Percentiles rank a stretch among this genome's conserved stretches.
phyloP scores from a whole-genome alignment of 176 grass and related monocot species.

The Aegilops umbellulata region DNA sequence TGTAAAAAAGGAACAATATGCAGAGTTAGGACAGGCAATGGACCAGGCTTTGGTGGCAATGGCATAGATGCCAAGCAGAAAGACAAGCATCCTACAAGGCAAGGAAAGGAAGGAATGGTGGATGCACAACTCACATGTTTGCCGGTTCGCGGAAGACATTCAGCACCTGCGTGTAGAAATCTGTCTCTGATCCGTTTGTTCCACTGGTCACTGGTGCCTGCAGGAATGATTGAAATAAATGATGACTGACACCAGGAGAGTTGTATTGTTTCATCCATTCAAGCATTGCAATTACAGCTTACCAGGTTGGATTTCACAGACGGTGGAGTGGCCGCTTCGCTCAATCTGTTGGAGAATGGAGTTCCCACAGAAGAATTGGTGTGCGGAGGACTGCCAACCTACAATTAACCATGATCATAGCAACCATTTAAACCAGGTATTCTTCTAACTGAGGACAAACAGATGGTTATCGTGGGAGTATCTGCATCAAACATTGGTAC shows the following conservation, averaged over 20 bases:
- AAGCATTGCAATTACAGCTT: constrained; percentile 32
- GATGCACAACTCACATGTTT: constrained; percentile 57
- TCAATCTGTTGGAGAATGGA: constrained; percentile 29
- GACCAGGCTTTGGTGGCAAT: not conserved
- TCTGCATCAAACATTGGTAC: not conserved
- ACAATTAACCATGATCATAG: not conserved
- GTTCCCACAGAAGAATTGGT: constrained; percentile 34
- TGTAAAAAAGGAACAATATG: not conserved
- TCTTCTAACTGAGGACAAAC: not conserved
- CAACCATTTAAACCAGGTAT: not conserved
- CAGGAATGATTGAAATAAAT: constrained; percentile 9
- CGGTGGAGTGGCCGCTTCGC: constrained; percentile 39
- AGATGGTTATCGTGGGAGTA: not conserved
- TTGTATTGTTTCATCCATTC: not conserved
- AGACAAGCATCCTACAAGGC: not conserved
- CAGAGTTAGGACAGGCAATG: not conserved
- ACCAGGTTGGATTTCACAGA: constrained; percentile 53
- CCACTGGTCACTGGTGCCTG: constrained; percentile 14
- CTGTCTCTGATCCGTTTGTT: constrained; percentile 43
- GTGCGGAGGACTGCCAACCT: constrained; percentile 46
- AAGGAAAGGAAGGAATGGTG: not conserved
- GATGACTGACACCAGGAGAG: not conserved
- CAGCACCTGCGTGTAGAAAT: constrained; percentile 63
- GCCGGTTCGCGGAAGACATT: constrained; percentile 80
- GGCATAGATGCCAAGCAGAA: not conserved